Conservation (phyloP, 352 stramenopile species). For the Elongisporangium senticosum region DNA sequence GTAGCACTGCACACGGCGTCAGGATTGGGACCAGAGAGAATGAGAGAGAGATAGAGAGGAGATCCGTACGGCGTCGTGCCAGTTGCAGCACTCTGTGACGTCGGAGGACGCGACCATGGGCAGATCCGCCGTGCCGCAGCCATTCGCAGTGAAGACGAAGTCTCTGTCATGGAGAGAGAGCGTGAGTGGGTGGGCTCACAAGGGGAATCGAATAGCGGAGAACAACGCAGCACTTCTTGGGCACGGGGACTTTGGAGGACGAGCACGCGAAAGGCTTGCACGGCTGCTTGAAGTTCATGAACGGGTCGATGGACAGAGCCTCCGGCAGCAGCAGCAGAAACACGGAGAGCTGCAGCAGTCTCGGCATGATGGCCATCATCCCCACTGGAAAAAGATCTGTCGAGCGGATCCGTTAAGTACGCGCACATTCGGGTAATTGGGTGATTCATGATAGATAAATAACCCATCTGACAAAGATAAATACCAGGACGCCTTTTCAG, state of each 20-base stretch:
- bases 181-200: slow-evolving; percentile 1
- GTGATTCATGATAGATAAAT: neutral
- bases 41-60: no score
- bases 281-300: slow-evolving; percentile 29
- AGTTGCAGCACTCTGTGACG: slow-evolving; percentile 65
- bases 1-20: slow-evolving; percentile 45
- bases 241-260: slow-evolving; percentile 10
- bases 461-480: no score
- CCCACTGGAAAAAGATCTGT: neutral
- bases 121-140: slow-evolving; percentile 59
- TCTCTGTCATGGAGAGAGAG: slow-evolving; percentile 21
- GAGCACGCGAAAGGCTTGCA: slow-evolving; percentile 39
- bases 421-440: neutral
- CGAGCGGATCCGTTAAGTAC: neutral
- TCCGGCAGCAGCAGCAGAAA: neutral
- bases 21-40: neutral
- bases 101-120: slow-evolving; percentile 38
- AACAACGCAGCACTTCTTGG: slow-evolving; percentile 17
- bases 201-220: neutral
- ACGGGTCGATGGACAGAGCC: slow-evolving; percentile 9
- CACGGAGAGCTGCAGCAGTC: neutral
- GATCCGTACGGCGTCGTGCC: slow-evolving; percentile 60
- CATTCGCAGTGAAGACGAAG: slow-evolving; percentile 72
- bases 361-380: neutral
- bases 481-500: no score